A percentile compares a stretch with the other conserved stretches of the same genome.
These are phyloP conservation scores for Metarhizium album DNA, from an alignment of 2,329 filamentous ascomycete genomes.

Conservation along the genomic window DNA sequence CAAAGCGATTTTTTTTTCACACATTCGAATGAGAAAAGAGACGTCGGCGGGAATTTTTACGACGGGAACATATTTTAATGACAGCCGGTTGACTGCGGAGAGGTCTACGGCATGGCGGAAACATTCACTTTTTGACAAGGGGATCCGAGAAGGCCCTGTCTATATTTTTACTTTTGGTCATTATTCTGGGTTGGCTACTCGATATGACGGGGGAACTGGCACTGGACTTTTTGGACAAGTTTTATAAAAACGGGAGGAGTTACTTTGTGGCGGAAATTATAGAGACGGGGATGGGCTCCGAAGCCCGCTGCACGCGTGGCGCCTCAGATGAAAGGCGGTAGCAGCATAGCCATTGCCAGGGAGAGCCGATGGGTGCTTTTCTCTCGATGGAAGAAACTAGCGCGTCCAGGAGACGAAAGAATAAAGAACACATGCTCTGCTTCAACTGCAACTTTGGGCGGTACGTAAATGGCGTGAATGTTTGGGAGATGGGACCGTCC, in stretches of 20 bases:
- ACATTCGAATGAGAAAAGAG: conserved; percentile 5
- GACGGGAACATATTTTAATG: conserved; percentile 9
- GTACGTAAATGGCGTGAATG: too few relatives aligned
- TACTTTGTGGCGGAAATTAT: background rate
- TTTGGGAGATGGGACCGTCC: too few relatives aligned
- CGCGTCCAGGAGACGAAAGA: conserved; percentile 3
- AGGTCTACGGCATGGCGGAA: background rate
- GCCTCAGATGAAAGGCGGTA: background rate
- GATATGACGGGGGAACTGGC: background rate
- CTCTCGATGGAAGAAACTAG: background rate
- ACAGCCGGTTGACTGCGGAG: background rate
- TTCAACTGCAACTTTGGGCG: too few relatives aligned
- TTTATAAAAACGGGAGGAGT: background rate
- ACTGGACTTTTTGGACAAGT: background rate
- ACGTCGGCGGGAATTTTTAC: conserved; percentile 7
- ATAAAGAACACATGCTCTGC: background rate
- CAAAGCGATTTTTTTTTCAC: conserved; percentile 1
- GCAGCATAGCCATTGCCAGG: background rate
- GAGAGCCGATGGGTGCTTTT: background rate
- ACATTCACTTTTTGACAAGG: conserved; percentile 6
- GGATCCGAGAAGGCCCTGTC: background rate
- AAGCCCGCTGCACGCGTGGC: background rate
- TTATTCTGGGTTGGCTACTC: background rate
- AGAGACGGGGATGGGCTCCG: conserved; percentile 1
- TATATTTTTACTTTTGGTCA: background rate